Evolutionary conservation across 306 rosid species (phyloP).

Genomic region (Macrotyloma uniflorum): DNA sequence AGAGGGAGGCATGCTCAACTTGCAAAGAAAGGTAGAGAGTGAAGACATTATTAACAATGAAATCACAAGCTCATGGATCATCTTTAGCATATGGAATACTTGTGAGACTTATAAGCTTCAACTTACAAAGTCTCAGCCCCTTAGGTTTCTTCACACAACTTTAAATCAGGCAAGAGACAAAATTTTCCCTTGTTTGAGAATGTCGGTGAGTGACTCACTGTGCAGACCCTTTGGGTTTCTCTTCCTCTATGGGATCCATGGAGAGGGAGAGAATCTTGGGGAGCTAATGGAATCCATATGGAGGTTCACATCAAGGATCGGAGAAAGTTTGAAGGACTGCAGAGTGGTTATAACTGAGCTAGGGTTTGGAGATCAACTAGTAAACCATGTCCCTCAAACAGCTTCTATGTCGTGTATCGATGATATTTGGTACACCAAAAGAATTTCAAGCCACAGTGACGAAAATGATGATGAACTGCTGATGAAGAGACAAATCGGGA

Average conservation of each 20-base stretch:
- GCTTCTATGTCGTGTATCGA: constrained; percentile 57
- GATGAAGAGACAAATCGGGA: constrained; percentile 53
- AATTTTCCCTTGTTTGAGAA: constrained; percentile 59
- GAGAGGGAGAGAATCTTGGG: constrained; percentile 71
- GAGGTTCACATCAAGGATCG: constrained; percentile 62
- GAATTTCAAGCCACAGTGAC: constrained; percentile 35
- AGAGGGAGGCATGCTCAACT: constrained; percentile 49
- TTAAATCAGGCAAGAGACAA: constrained; percentile 60
- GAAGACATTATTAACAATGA: constrained; percentile 32
- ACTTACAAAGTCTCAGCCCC: constrained; percentile 53
- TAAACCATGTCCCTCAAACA: constrained; percentile 53
- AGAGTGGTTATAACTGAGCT: constrained; percentile 42
- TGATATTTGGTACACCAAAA: constrained; percentile 71
- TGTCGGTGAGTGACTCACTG: constrained; percentile 38
- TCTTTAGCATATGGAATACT: constrained; percentile 75
- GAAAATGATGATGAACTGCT: constrained; percentile 43
- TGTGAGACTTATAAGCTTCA: constrained; percentile 65
- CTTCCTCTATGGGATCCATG: constrained; percentile 66
- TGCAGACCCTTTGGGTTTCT: constrained; percentile 46
- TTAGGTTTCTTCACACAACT: constrained; percentile 50
- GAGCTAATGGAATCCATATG: constrained; percentile 63
- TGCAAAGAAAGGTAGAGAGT: constrained; percentile 25
- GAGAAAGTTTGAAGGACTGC: constrained; percentile 44
- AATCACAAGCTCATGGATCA: constrained; percentile 61
- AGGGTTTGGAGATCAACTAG: constrained; percentile 61